Base-by-base conservation (phyloP, 2,329 filamentous ascomycete species). In the Fusarium nanum region DNA sequence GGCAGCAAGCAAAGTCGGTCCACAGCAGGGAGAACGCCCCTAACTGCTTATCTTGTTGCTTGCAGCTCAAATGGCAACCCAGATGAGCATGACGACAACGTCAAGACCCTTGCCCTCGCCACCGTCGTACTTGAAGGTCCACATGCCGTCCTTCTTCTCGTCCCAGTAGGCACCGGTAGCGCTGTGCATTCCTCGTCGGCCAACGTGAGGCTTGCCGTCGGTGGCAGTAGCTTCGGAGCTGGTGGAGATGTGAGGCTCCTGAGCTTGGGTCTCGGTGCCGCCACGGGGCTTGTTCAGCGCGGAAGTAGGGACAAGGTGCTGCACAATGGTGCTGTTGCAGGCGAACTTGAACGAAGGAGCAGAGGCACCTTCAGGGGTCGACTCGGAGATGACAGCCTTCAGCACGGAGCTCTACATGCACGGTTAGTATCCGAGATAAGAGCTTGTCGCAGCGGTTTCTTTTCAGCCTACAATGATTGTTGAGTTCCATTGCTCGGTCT, bases 251-350 rank as follows among this genome's bases (percentile, higher is more conserved):
- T 83, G 83, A n/a, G 87, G 83, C 73, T 86, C 81, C 67, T 85
- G 83, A 47, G 79, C 76, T 67, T 82, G 81, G 67, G 79, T 79
- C 75, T 85, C 81, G 73, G 82, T 84, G 68, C 87, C 83, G 60
- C 80, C 78, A 72, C 85, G 84, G 67, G 88, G 78, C 81, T 88
- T 89, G 82, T 88, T 91, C 53, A 89, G 83, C 59, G 88, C 83
- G 30, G 88, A 87, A 14, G 88, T 91, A 57, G 91, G 88, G 22
- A 91, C 88, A 34, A 95, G 86, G 84, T 98, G 95, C 85, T 99
- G 95, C 74, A 98, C 97, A 78, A 98, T 98, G 72, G 95, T 98
- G 85, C 93, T 97, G 87, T 97, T 98, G 83, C 97, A 94, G 74
- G 94, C 93, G 83, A 95, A 98, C 83, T 98, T 98, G 88, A 91